Percentiles rank a stretch among this genome's conserved stretches.
Conservation (phyloP, 177 flowering plant species). For the Telopea speciosissima region DNA sequence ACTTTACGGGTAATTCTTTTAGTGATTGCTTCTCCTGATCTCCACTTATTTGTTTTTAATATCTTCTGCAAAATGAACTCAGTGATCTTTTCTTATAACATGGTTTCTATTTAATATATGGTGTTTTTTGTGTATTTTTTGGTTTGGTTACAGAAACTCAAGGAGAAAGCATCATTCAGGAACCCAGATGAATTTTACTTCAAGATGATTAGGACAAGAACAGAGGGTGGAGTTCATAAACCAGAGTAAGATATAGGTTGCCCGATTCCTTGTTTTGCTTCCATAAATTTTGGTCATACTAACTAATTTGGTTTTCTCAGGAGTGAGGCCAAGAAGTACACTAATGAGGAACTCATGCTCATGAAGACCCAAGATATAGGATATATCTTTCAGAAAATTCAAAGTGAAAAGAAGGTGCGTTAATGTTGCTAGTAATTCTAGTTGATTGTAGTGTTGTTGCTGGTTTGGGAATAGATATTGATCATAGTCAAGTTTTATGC, state of each 20-base stretch:
- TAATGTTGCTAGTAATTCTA: not conserved
- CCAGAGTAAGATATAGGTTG: conserved; percentile 36
- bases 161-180: conserved; percentile 69
- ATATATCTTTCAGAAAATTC: conserved; percentile 70
- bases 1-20: conserved; percentile 36
- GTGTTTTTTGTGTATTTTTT: not conserved
- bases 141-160: conserved; percentile 47
- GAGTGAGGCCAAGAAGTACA: conserved; percentile 59
- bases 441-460: too few relatives aligned
- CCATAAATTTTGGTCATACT: not conserved
- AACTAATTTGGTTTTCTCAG: conserved; percentile 22
- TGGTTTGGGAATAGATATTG: not conserved
- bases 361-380: conserved; percentile 94
- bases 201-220: conserved; percentile 61
- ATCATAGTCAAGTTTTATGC: not conserved
- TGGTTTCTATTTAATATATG: not conserved
- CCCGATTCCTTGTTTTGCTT: not conserved
- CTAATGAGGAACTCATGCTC: conserved; percentile 66
- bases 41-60: too few relatives aligned
- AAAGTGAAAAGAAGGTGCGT: conserved; percentile 69
- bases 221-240: conserved; percentile 64
- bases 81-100: not conserved
- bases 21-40: not conserved
- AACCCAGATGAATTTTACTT: conserved; percentile 94
- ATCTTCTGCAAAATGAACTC: not conserved